Evolutionary conservation across 805 yeast species (phyloP).

Genomic region (Ogataea allantospora): DNA sequence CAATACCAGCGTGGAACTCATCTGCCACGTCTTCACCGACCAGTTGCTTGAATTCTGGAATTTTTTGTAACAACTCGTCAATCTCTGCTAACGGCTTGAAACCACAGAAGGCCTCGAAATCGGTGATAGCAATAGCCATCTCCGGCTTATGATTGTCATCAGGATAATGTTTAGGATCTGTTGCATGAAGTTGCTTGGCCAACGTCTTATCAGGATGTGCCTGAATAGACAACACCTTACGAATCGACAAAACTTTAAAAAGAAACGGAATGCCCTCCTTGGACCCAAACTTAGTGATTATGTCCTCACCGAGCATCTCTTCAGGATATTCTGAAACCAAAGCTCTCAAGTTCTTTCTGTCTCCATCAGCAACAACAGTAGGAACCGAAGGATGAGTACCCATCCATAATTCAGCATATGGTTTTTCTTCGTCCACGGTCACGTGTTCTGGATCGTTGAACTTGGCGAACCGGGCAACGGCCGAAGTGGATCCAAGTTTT

Average conservation of each 20-base stretch:
- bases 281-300: constrained; percentile 66
- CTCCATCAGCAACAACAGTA: constrained; percentile 54
- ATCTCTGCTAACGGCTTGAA: constrained; percentile 87
- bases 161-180: constrained; percentile 92
- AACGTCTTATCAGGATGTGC: constrained; percentile 95
- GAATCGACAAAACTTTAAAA: constrained; percentile 90
- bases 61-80: constrained; percentile 59
- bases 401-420: constrained; percentile 99
- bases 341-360: constrained; percentile 58
- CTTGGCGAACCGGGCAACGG: constrained; percentile 86
- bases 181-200: constrained; percentile 69
- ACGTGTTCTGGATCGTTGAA: constrained; percentile 57
- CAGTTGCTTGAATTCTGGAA: constrained; percentile 74
- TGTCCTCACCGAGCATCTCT: constrained; percentile 52
- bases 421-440: constrained; percentile 65
- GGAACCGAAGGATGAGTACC: constrained; percentile 96
- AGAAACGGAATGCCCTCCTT: constrained; percentile 79
- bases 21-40: constrained; percentile 63
- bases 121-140: constrained; percentile 97
- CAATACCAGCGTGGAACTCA: constrained; percentile 51
- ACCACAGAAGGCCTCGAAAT: constrained; percentile 97
- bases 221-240: constrained; percentile 90
- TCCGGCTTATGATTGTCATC: constrained; percentile 99
- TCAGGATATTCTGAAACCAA: constrained; percentile 60
- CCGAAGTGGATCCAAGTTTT: constrained; percentile 76